phyloP scores from a whole-genome alignment of 2,329 filamentous ascomycete species.

The Colletotrichum sansevieriae region DNA sequence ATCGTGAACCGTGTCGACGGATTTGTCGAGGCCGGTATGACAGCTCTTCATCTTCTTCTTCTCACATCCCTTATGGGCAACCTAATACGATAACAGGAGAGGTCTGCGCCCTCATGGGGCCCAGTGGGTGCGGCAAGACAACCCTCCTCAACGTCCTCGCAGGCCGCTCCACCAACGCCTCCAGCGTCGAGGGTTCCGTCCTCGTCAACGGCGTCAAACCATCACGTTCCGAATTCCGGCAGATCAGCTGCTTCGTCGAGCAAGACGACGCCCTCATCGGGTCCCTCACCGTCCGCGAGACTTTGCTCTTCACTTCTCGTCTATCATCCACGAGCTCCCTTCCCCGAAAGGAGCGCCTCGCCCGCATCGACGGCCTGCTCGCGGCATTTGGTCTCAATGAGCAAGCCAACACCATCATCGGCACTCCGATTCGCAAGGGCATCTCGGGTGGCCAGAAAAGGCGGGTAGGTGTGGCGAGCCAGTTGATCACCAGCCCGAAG shows the following conservation, averaged over 20 bases:
- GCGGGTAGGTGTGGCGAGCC: conserved; percentile 82
- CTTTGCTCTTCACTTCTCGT: conserved; percentile 81
- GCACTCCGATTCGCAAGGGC: conserved; percentile 85
- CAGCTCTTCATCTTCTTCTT: neutral
- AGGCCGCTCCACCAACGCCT: conserved; percentile 66
- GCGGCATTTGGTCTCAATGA: conserved; percentile 78
- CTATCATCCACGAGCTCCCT: conserved; percentile 65
- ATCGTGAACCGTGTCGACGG: conserved; percentile 76
- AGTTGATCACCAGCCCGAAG: conserved; percentile 84
- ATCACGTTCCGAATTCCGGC: conserved; percentile 68
- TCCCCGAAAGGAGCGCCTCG: conserved; percentile 8
- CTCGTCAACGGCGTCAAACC: conserved; percentile 73
- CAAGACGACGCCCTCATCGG: conserved; percentile 90
- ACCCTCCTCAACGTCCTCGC: conserved; percentile 87
- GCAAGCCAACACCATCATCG: conserved; percentile 79
- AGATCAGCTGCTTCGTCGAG: conserved; percentile 83
- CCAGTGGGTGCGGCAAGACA: conserved; percentile 81
- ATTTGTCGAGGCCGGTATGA: conserved; percentile 70
- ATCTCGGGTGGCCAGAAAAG: conserved; percentile 89
- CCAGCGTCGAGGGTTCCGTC: conserved; percentile 64
- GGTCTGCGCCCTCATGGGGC: conserved; percentile 85
- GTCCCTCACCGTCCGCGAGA: conserved; percentile 84
- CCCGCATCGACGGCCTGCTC: conserved; percentile 75
- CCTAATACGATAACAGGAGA: conserved; percentile 62
- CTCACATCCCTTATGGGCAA: neutral